Evolutionary conservation across 2,329 filamentous ascomycete genomes (phyloP), one percentile per base, ranked within the genome.

Genomic region (Madurella fahalii): DNA sequence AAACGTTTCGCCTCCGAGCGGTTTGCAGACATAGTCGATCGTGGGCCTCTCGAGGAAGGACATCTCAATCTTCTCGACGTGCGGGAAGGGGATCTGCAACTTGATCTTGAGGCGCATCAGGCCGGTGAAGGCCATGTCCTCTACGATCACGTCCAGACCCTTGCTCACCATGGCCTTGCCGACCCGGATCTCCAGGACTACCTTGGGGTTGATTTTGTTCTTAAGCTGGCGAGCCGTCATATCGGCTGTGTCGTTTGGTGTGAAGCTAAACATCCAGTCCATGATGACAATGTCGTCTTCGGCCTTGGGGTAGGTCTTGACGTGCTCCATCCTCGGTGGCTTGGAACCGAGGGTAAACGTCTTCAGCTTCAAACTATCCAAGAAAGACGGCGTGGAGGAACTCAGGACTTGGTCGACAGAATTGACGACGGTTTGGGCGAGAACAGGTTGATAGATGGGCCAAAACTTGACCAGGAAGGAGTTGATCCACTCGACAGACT

Each of bases 221-320:
- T 89, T 93, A 67, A 96, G 74, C 71, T 99, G 94, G 57, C 87
- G 84, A 2, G 86, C 78, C 2, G 94, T 99, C 81, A 99, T 84
- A 71, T 99, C 94, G 62, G 89, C 85, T 2, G 83, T 89, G 71
- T 99, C 95, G 63, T 94, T 97, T 34, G 94, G 94, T 0, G 90
- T 97, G 75, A 99, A 99, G 78, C 93, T 97, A 73, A 99, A 99
- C 67, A 95, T 96, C 94, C 94, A 99, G 70, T 99, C 94, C 94
- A 99, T 99, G 66, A 97, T 83, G 41, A 99, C 90, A 55, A 92
- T 86, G 67, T 99, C 94, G 60, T 96, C 92, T 63, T 96, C 90
- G 1, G 89, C 90, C 71, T 94, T 95, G 54, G 93, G 93, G 65
- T 99, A 96, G 0, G 94, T 96, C 78, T 96, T 97, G 71, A 99